A percentile compares a stretch with the other conserved stretches of the same genome.
phyloP scores from a whole-genome alignment of 306 rosid species.

The Ziziphus jujuba region DNA sequence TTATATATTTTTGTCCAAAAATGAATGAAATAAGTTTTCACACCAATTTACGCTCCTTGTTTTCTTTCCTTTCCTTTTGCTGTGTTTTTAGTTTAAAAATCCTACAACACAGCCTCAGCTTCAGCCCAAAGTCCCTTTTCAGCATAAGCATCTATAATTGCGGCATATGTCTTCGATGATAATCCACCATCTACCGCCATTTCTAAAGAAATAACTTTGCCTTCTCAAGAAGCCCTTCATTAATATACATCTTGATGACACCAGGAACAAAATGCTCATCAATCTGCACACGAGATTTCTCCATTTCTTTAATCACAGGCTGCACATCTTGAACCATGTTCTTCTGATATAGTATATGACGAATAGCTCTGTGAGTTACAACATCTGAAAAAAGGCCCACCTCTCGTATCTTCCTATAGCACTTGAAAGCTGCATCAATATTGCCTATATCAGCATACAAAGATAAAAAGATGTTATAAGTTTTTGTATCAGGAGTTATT shows the following conservation, averaged over 20 bases:
- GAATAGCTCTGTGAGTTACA: conserved; percentile 73
- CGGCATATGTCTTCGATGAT: conserved; percentile 56
- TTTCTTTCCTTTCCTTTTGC: no score
- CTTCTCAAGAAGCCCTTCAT: conserved; percentile 52
- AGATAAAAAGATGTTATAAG: conserved; percentile 74
- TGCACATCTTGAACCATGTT: conserved; percentile 70
- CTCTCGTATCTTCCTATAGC: conserved; percentile 64
- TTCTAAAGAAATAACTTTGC: conserved; percentile 53
- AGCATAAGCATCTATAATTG: conserved; percentile 75
- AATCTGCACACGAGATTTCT: conserved; percentile 40
- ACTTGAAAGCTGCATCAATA: conserved; percentile 57
- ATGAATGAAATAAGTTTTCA: no score
- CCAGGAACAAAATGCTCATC: conserved; percentile 71
- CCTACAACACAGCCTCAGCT: conserved; percentile 68
- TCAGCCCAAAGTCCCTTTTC: conserved; percentile 79
- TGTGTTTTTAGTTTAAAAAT: no score
- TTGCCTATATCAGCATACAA: conserved; percentile 69
- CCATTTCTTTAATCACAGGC: conserved; percentile 66
- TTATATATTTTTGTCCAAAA: no score
- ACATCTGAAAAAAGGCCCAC: conserved; percentile 69
- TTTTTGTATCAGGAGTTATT: conserved; percentile 72
- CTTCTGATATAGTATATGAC: conserved; percentile 53
- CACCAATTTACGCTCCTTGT: no score
- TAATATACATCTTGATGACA: conserved; percentile 69
- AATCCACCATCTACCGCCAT: conserved; percentile 36